Evolutionary conservation across 192 early-diverging fungal species (phyloP), one percentile per base, ranked within the genome.

Genomic region (Phycomyces nitens): DNA sequence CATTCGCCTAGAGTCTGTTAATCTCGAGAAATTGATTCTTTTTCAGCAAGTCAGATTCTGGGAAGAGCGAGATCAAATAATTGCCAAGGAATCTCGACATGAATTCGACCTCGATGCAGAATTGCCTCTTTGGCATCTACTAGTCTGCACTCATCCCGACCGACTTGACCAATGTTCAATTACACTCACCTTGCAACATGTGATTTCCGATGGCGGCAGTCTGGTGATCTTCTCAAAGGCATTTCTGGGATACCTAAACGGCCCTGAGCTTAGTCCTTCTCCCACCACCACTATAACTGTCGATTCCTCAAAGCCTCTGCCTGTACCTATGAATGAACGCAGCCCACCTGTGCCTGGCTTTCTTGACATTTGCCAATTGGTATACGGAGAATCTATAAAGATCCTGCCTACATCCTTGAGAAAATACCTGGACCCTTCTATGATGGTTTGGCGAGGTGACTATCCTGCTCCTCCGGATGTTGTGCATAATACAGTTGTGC

Each of bases 201-300:
- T 58, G 24, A 66, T 72, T 10, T n/a, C 26, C 7, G 72, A 74
- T 43, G 72, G 72, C 11, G 64, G 59, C 47, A 69, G 72, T 40
- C 53, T 64, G 15, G 56, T 56, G 3, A 41, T 60, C 0, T 69
- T 74, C 29, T 74, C 62, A 63, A n/a, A 38, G 9, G 52, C 18
- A 12, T 9, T 74, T 10, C 38, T 74, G n/a, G 52, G 43, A 0
- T 24, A 53, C 23, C 29, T 74, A 22, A 59, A 64, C 12, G 15
- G 29, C 11, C n/a, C 29, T n/a, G n/a, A n/a, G n/a, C n/a, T n/a
- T n/a, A n/a, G n/a, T 16, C 22, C 15, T 2, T 26, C 41, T 8
- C 14, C 39, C n/a, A 7, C 9, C 2, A 66, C 42, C n/a, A 20
- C n/a, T 54, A 39, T 62, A 14, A 4, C 39, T 6, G 49, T 49